Percentiles rank a stretch among this genome's conserved stretches.
Evolutionary conservation across 2,329 filamentous ascomycete genomes (phyloP).

Genomic region (Ascochyta clinopodiicola): DNA sequence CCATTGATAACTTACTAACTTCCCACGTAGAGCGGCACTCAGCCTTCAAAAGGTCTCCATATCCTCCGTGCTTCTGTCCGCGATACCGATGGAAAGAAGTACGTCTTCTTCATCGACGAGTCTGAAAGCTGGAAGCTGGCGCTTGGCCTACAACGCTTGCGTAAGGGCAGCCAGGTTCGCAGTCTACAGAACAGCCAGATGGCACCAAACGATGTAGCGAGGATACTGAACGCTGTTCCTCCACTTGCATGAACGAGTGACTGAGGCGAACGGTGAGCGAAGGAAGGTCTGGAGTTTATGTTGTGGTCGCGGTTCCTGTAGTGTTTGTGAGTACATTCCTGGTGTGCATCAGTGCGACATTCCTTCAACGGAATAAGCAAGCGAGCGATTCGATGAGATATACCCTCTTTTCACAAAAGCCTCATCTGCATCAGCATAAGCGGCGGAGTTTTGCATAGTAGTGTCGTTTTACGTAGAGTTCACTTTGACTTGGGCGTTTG

Average conservation of each 20-base stretch:
- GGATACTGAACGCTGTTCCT: conserved; percentile 45
- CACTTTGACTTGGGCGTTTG: conserved; percentile 1
- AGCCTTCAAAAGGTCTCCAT: conserved; percentile 55
- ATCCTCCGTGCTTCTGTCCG: conserved; percentile 64
- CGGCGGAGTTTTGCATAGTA: conserved; percentile 19
- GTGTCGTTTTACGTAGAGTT: not conserved
- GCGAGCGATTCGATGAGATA: conserved; percentile 17
- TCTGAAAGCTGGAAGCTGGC: conserved; percentile 69
- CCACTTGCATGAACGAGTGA: conserved; percentile 20
- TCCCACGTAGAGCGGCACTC: conserved; percentile 49
- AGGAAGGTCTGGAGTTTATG: not conserved
- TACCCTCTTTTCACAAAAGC: conserved; percentile 15
- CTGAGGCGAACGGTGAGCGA: not conserved
- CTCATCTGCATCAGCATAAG: conserved; percentile 21
- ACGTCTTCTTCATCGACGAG: conserved; percentile 66
- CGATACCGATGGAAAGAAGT: conserved; percentile 66
- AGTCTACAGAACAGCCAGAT: conserved; percentile 61
- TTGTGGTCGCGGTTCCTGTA: not conserved
- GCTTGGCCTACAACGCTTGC: conserved; percentile 62
- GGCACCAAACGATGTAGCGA: conserved; percentile 53
- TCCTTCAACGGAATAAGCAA: conserved; percentile 1
- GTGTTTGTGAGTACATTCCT: conserved; percentile 6
- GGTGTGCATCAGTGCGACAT: conserved; percentile 1
- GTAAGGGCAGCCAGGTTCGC: conserved; percentile 63
- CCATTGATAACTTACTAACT: conserved; percentile 17